Evolutionary conservation across 805 yeast species (phyloP).

Genomic region (Starmerella riodocensis): DNA sequence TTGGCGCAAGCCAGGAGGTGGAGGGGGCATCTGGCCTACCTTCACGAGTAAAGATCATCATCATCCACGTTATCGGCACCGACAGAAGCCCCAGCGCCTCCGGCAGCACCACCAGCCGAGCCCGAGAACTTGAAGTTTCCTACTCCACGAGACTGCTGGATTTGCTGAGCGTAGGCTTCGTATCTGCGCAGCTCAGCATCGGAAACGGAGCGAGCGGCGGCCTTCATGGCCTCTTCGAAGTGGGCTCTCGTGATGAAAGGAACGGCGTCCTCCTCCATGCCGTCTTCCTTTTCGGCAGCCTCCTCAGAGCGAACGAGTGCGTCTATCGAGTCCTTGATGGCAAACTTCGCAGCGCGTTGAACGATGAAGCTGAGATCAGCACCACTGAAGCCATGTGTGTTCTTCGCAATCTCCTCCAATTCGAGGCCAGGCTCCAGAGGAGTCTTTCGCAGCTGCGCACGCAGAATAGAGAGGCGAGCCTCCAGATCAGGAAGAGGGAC

Average conservation of each 20-base stretch:
- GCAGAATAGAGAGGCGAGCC: constrained; percentile 83
- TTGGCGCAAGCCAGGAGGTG: too few species aligned
- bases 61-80: constrained; percentile 41
- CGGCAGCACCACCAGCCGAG: constrained; percentile 25
- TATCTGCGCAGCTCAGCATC: constrained; percentile 97
- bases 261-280: constrained; percentile 78
- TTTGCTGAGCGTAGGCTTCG: constrained; percentile 94
- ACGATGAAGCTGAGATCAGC: constrained; percentile 96
- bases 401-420: constrained; percentile 74
- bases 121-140: constrained; percentile 67
- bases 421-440: constrained; percentile 97
- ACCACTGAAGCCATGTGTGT: constrained; percentile 97
- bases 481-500: constrained; percentile 96
- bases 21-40: background rate
- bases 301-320: constrained; percentile 41
- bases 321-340: constrained; percentile 94
- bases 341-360: constrained; percentile 97
- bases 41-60: constrained; percentile 45
- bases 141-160: constrained; percentile 92
- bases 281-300: constrained; percentile 33
- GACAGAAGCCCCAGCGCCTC: constrained; percentile 36
- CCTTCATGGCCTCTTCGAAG: constrained; percentile 98
- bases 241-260: constrained; percentile 89
- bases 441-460: constrained; percentile 94
- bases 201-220: constrained; percentile 93